These are phyloP conservation scores for Spathaspora boniae DNA, from an alignment of 805 yeast species.

Conservation along the genomic window DNA sequence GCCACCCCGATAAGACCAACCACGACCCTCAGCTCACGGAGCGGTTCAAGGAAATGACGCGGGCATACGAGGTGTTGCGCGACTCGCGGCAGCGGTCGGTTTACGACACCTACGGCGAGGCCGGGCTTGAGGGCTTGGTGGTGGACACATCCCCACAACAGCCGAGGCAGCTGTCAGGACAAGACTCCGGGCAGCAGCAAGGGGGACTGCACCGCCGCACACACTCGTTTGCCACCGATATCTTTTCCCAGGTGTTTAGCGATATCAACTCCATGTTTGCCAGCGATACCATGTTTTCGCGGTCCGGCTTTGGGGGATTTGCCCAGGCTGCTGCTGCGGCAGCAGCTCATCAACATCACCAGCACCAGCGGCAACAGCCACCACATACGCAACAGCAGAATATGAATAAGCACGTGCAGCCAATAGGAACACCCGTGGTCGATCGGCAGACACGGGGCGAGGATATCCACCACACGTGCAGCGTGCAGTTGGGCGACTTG, in stretches of 20 bases:
- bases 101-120: constrained; percentile 54
- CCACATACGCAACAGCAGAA: constrained; percentile 4
- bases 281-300: constrained; percentile 1
- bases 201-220: constrained; percentile 5
- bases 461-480: constrained; percentile 54
- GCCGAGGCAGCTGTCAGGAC: neutral
- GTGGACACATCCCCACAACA: constrained; percentile 7
- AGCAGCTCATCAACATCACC: constrained; percentile 2
- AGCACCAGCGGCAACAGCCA: neutral
- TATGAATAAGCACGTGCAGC: constrained; percentile 18
- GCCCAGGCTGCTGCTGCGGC: constrained; percentile 16
- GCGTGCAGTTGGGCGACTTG: constrained; percentile 52
- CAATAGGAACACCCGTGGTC: constrained; percentile 14
- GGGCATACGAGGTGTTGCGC: constrained; percentile 62
- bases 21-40: constrained; percentile 48
- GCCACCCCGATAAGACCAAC: constrained; percentile 65
- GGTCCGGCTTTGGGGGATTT: constrained; percentile 10
- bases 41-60: constrained; percentile 57
- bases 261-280: constrained; percentile 28
- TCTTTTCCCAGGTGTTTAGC: constrained; percentile 36
- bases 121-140: constrained; percentile 34
- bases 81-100: constrained; percentile 42
- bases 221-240: constrained; percentile 17
- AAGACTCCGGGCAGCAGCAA: constrained; percentile 1
- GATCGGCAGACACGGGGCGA: constrained; percentile 37